Percentiles rank a stretch among this genome's conserved stretches.
Evolutionary conservation across 768 basidiomycete species (phyloP).

Genomic region (Boletus reticulatus): DNA sequence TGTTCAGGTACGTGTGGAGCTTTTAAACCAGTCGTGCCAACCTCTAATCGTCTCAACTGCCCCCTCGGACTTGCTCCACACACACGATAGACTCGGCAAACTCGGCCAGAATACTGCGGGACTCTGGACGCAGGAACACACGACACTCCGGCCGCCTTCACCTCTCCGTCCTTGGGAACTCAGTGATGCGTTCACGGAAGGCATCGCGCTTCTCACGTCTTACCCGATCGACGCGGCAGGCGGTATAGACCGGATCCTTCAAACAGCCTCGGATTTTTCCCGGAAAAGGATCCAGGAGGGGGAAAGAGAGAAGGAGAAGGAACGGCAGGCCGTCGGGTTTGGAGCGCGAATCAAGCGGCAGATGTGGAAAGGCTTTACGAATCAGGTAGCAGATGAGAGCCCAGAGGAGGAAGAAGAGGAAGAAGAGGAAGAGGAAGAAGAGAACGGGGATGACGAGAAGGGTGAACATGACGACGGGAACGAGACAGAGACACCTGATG

Average conservation of each 20-base stretch:
- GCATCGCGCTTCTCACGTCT: conserved; percentile 57
- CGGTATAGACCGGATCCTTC: conserved; percentile 68
- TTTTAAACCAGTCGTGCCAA: not conserved
- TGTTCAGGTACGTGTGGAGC: conserved; percentile 48
- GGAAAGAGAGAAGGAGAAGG: conserved; percentile 24
- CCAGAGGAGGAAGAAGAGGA: conserved; percentile 34
- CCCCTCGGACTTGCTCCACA: not conserved
- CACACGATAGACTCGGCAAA: conserved; percentile 50
- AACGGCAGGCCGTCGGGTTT: conserved; percentile 41
- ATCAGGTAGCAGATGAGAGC: conserved; percentile 41
- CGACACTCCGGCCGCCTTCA: conserved; percentile 36
- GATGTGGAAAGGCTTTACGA: conserved; percentile 69
- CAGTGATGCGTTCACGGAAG: conserved; percentile 65
- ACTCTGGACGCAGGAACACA: conserved; percentile 53
- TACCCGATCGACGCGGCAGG: conserved; percentile 68
- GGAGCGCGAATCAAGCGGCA: conserved; percentile 55
- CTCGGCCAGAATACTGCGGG: conserved; percentile 39
- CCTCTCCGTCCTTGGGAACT: conserved; percentile 49
- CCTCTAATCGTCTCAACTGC: not conserved
- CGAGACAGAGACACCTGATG: conserved; percentile 42
- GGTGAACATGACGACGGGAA: conserved; percentile 40
- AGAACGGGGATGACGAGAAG: conserved; percentile 24
- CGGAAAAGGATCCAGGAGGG: conserved; percentile 45
- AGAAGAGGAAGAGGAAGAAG: conserved; percentile 34
- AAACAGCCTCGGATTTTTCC: conserved; percentile 61